Evolutionary conservation across 1,284 basidiomycete genomes (phyloP), one percentile per base, ranked within the genome.

Genomic region (Microbotryum saponariae): DNA sequence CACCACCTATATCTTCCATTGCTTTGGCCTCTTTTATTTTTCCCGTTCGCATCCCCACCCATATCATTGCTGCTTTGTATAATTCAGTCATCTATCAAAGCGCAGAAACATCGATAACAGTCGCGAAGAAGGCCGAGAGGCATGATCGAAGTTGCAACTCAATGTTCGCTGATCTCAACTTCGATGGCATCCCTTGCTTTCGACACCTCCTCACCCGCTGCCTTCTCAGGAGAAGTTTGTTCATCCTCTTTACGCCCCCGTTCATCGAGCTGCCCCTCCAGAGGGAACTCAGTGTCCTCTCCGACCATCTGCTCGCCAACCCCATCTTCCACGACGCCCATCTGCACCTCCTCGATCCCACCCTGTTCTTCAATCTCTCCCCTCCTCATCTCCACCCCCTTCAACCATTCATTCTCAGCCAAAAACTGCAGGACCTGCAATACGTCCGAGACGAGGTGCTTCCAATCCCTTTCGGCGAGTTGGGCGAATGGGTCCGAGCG

Each of bases 341-440:
- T 20, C 37, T 52, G 42, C 25, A 14, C 29, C 48, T 16, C 67
- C 48, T 67, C 63, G 14, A 73, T 69, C 64, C 68, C 70, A 47
- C 73, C 73, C 69, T 82, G 81, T 62, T 86, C 82, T 27, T 82
- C 79, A 2, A 87, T 86, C 71, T 91, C 83, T 0, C 93, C 94
- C 16, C 86, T 84, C 51, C 81, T 81, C 23, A 87, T 76, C 76
- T 97, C 94, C 1, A 97, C 91, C 53, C 83, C 82, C 52, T 82
- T 78, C 18, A 98, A 78, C 77, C 94, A 93, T 71, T 91, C 85
- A 70, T 98, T 98, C 65, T 90, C 87, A 3, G 91, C 90, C 18
- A 97, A 76, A 76, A 97, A 98, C 42, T 85, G 85, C 71, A 97
- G 89, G 3, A 89, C 89, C 76, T 97, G 94, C 0, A 91, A 90